These are phyloP conservation scores for Zygotorulaspora sp. DNA, from an alignment of 805 yeast genomes.

Conservation along the genomic window DNA sequence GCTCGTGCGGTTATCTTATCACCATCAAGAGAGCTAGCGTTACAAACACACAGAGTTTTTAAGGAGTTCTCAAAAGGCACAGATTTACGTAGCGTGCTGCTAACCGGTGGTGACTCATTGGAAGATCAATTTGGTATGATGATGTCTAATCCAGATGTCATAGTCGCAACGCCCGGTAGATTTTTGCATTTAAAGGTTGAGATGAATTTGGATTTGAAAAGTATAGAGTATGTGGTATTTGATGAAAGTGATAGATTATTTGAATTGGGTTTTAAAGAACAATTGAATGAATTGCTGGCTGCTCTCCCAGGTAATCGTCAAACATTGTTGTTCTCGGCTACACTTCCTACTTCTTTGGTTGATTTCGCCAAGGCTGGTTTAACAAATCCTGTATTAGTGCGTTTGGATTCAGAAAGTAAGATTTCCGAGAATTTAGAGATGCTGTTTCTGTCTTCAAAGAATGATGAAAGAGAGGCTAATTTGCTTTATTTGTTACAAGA, in stretches of 20 bases:
- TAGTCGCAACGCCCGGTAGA: constrained; percentile 97
- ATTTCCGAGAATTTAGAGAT: constrained; percentile 86
- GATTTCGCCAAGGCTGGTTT: constrained; percentile 98
- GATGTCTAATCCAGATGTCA: constrained; percentile 91
- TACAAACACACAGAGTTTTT: constrained; percentile 84
- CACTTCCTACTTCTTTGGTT: constrained; percentile 85
- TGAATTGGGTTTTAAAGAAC: constrained; percentile 95
- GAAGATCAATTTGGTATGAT: constrained; percentile 92
- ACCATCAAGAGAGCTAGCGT: constrained; percentile 94
- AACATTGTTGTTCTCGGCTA: constrained; percentile 87
- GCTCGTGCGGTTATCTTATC: constrained; percentile 83
- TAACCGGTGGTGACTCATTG: constrained; percentile 98
- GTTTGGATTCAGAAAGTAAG: constrained; percentile 89
- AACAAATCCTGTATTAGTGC: constrained; percentile 82
- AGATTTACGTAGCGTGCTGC: constrained; percentile 69
- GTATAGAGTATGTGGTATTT: constrained; percentile 86
- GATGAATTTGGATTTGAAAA: constrained; percentile 79
- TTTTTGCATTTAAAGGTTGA: constrained; percentile 93
- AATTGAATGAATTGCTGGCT: constrained; percentile 81
- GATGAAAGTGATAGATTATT: constrained; percentile 97
- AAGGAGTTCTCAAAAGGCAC: constrained; percentile 84
- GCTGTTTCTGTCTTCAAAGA: constrained; percentile 78
- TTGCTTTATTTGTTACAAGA: constrained; percentile 72
- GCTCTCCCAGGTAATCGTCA: constrained; percentile 80
- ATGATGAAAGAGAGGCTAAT: constrained; percentile 85